phyloP scores from a whole-genome alignment of 2,329 filamentous ascomycete genomes.

The Chalaropsis ovoidea region DNA sequence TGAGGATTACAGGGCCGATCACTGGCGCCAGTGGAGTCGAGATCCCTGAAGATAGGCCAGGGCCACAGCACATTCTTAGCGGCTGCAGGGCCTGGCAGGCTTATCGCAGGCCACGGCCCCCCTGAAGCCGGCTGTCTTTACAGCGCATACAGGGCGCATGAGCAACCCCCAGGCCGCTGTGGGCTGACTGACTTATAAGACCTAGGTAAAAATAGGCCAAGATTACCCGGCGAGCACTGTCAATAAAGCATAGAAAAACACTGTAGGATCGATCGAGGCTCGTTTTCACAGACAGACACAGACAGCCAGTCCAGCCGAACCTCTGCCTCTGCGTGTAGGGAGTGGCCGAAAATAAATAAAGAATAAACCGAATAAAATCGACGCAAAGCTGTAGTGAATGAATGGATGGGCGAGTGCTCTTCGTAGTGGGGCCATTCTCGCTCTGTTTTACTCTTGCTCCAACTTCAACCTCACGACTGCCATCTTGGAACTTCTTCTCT shows the following conservation, averaged over 20 bases:
- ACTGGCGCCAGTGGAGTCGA: not conserved
- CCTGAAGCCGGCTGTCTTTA: too few species aligned
- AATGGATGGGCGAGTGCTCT: not conserved
- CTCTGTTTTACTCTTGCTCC: not conserved
- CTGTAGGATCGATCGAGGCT: not conserved
- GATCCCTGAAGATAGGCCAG: too few species aligned
- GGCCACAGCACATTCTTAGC: too few species aligned
- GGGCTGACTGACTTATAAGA: too few species aligned
- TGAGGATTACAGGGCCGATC: not conserved
- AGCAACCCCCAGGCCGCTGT: too few species aligned
- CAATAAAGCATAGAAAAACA: not conserved
- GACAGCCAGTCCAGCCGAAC: not conserved
- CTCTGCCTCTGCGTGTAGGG: not conserved
- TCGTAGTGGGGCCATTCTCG: not conserved
- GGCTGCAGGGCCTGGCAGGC: too few species aligned
- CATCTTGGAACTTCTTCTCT: slow-evolving; percentile 6
- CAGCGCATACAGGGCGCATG: too few species aligned
- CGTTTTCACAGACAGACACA: not conserved
- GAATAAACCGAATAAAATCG: not conserved
- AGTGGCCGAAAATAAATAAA: not conserved
- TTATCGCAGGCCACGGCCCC: too few species aligned
- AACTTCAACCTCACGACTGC: not conserved
- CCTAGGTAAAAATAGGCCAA: too few species aligned
- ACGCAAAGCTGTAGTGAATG: not conserved
- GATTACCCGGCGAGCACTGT: too few species aligned